A percentile compares a stretch with the other conserved stretches of the same genome.
These are phyloP conservation scores for Priceomyces medius DNA, from an alignment of 805 yeast genomes.

Conservation along the genomic window DNA sequence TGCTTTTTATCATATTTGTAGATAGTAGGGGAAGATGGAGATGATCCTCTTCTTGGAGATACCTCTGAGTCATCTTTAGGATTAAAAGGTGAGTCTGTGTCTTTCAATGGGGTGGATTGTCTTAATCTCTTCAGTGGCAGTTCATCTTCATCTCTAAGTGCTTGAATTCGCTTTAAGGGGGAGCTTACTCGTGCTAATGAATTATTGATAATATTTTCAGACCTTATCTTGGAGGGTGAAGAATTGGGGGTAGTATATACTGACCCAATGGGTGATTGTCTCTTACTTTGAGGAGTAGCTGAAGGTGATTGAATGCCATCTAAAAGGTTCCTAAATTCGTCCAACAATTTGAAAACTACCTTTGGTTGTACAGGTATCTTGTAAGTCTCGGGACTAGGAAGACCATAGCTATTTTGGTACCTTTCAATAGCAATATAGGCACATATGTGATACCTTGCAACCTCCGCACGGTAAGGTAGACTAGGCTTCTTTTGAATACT, in stretches of 20 bases:
- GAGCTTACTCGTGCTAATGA: slow-evolving; percentile 23
- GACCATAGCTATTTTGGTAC: slow-evolving; percentile 39
- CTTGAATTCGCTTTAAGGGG: slow-evolving; percentile 37
- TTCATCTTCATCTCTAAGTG: slow-evolving; percentile 17
- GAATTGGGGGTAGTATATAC: slow-evolving; percentile 12
- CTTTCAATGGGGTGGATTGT: slow-evolving; percentile 11
- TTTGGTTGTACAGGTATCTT: slow-evolving; percentile 60
- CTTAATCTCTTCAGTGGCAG: slow-evolving; percentile 12
- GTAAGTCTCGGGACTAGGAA: slow-evolving; percentile 49
- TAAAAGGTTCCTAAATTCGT: slow-evolving; percentile 44
- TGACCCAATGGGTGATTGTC: slow-evolving; percentile 19
- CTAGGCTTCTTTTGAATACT: slow-evolving; percentile 52
- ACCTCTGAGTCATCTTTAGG: slow-evolving; percentile 13
- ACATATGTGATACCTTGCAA: slow-evolving; percentile 67
- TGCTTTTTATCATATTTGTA: slow-evolving; percentile 19
- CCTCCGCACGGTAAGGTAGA: slow-evolving; percentile 54
- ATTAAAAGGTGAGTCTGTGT: slow-evolving; percentile 28
- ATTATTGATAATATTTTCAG: slow-evolving; percentile 31
- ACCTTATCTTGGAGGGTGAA: slow-evolving; percentile 16
- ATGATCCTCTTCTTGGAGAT: slow-evolving; percentile 1
- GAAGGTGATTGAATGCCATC: slow-evolving; percentile 21
- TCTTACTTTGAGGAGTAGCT: slow-evolving; percentile 19
- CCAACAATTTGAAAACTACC: slow-evolving; percentile 40
- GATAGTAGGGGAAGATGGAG: slow-evolving; percentile 6
- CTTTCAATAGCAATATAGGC: slow-evolving; percentile 60